Base-by-base conservation (phyloP, 2,329 filamentous ascomycete species). In the Aspergillus vadensis region DNA sequence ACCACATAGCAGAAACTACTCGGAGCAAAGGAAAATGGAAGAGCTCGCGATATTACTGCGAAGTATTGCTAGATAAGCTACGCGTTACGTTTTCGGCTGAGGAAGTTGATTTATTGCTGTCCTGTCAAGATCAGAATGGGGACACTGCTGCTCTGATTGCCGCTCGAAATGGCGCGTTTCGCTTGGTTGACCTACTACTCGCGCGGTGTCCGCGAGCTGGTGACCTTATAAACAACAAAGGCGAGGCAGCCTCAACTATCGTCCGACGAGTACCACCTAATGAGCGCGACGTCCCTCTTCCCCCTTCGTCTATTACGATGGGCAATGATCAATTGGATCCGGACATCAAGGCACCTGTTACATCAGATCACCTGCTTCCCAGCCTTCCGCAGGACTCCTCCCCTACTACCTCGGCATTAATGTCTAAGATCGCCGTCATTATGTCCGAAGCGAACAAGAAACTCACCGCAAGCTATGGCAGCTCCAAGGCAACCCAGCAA, bases 71-170 rank as follows among this genome's bases (percentile, higher is more conserved):
- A 58, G 94, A 96, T 76, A 92, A 90, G 74, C 85, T 99, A 62
- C 86, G 88, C 63, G 91, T 96, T 70, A 86, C 88, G 1, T 86
- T 91, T 67, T 87, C 91, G 5, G 88, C 88, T 8, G 86, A 88
- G 58, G 88, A 91, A 58, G 87, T 98, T 51, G 91, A 92, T 62
- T 82, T 86, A 51, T 79, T 98, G 10, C 81, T 99, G 10, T 92
- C 97, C 69, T 84, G 87, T 8, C 91, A 92, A 71, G 94, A 99
- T 74, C 82, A 88, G 27, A 88, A 92, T 43, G 94, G 94, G 43
- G 96, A 99, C 74, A 98, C 95, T 0, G 93, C 95, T 0, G 92
- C 94, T 9, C 88, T 92, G 70, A 89, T 91, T 59, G 91, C 92
- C 58, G 92, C 94, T 17, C 88, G 92, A 48, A 97, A 98, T 62